Base-by-base conservation (phyloP, 805 yeast genomes). In the Saturnispora silvae region DNA sequence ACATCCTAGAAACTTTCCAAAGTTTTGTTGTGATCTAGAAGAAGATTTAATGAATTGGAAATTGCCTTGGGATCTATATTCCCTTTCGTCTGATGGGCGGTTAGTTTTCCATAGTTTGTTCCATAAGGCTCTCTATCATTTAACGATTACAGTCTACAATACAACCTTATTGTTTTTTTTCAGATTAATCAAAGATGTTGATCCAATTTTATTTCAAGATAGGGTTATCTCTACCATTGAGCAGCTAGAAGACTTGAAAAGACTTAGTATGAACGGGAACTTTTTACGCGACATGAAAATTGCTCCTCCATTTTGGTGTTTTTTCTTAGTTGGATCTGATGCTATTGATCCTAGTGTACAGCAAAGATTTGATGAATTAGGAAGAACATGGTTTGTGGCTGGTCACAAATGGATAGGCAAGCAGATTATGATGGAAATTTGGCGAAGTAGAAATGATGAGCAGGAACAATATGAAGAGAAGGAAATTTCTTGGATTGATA, bases 1-100 rank as follows among this genome's bases (percentile, higher is more conserved):
- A 24, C 62, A 59, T 31, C 77, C 78, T 0, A 54, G 77, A 29
- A 72, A 72, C 45, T 73, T 70, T 48, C 77, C 77, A 4, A 60
- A 63, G 37, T 57, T 71, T 3, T 72, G 77, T 45, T 71, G 76
- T 36, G 77, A 72, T 36, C 47, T 67, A 3, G 76, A 72, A 42
- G 77, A 72, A 38, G 65, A 61, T 26, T 50, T 73, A 16, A 40
- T 64, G 31, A 59, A 53, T 34, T 73, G 77, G 77, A 57, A 54
- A 31, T 48, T 63, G 14, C 64, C 61, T 16, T 70, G 75, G 76
- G 50, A 53, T 27, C 48, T 70, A 14, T 58, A 61, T 45, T 41
- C 50, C 8, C 47, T 49, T 25, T 23, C 31, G 7, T 40, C 47
- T 3, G 14, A 33, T 23, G 51, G 40, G 4, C 35, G 25, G 7